phyloP scores from a whole-genome alignment of 148 eudicot species.

The Cornus controversa region DNA sequence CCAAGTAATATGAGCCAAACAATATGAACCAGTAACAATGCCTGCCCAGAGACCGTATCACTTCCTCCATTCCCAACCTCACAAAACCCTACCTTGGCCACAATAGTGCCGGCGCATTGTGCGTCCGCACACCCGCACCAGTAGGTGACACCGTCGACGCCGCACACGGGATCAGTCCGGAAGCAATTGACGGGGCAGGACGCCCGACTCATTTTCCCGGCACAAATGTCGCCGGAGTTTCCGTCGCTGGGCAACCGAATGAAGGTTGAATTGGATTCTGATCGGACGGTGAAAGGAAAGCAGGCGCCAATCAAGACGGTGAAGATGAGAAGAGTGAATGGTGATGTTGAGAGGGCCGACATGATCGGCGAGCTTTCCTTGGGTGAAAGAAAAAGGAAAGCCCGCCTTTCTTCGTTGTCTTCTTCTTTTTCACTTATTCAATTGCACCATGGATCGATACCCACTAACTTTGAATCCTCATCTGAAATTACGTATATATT shows the following conservation, averaged over 20 bases:
- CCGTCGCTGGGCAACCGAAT: slow-evolving; percentile 44
- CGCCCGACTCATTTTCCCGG: not conserved
- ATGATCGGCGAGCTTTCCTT: slow-evolving; percentile 18
- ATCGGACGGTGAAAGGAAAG: slow-evolving; percentile 22
- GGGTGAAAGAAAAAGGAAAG: slow-evolving; percentile 14
- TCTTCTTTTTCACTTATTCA: too few relatives aligned
- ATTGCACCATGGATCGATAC: too few relatives aligned
- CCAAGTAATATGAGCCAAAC: slow-evolving; percentile 75
- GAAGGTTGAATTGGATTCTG: slow-evolving; percentile 15
- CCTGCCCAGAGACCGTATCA: slow-evolving; percentile 70
- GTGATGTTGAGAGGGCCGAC: not conserved
- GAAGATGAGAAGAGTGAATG: slow-evolving; percentile 29
- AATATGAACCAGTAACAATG: slow-evolving; percentile 71
- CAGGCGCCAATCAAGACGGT: slow-evolving; percentile 9
- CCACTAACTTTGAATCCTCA: too few relatives aligned
- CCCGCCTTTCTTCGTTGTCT: not conserved
- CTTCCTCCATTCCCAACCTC: slow-evolving; percentile 70
- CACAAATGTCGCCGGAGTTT: slow-evolving; percentile 20
- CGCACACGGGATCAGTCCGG: slow-evolving; percentile 87
- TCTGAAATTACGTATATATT: too few relatives aligned
- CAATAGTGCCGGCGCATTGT: slow-evolving; percentile 61
- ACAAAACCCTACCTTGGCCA: slow-evolving; percentile 67
- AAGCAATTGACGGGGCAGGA: slow-evolving; percentile 82
- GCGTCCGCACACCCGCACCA: slow-evolving; percentile 98
- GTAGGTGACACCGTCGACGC: slow-evolving; percentile 77